Base-by-base conservation (phyloP, 768 basidiomycete genomes). In the Termitomyces sp. region DNA sequence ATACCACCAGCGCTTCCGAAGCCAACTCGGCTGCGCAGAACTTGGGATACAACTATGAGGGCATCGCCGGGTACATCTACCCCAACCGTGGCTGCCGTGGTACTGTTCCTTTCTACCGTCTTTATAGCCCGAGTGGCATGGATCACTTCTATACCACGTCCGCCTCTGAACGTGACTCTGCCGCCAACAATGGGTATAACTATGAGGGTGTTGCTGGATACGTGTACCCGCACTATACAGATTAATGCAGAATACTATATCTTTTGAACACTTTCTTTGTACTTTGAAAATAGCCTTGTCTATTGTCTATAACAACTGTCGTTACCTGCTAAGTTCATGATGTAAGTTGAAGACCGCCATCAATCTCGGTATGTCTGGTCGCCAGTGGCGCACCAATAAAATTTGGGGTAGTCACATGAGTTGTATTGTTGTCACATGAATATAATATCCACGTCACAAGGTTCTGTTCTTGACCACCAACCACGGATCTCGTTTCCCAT, bases 101-200 rank as follows among this genome's bases (percentile, higher is more conserved):
- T 4, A 58, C 49, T 3, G 56, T 58, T 26, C 62, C 68, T 2
- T 53, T 69, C 32, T 69, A 65, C 35, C 58, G 68, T 28, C 56
- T 65, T 20, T 68, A 63, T 24, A 68, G 46, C 51, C 13, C 49
- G 6, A 28, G 10, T 10, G 55, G 44, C 16, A 45, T 44, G 6
- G 67, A 68, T 53, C 67, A 68, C 56, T 68, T 68, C 36, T 66
- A 68, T 24, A 68, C 67, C 28, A 68, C 60, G 10, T 58, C 57
- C 13, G 54, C 49, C 18, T 46, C 61, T n/a, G 59, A 64, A 43
- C 58, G 57, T 7, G 46, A 58, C 26, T 33, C 45, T 33, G 58
- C 47, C 18, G 18, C 22, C 0, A 30, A 53, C 1, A 33, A 12
- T 30, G 58, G 58, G 8, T 62, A 62, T 22, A 53, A n/a, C 24